Conservation (phyloP, 805 yeast species). For the Candida pseudofarinosa region DNA sequence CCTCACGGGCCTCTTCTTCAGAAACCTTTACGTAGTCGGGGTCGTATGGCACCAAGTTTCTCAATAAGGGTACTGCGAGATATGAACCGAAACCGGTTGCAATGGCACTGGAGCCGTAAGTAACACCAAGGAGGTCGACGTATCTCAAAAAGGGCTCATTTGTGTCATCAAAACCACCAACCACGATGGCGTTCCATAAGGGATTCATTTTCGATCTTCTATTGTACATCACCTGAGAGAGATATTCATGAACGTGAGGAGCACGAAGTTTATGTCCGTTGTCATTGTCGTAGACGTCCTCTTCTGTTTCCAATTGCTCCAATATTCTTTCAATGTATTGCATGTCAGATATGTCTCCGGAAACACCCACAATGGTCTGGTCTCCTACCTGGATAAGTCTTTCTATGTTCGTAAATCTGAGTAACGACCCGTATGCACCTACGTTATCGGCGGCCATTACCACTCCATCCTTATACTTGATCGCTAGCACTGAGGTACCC, state of each 20-base stretch:
- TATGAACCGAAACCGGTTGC: slow-evolving; percentile 98
- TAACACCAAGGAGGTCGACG: slow-evolving; percentile 88
- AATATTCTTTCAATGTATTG: slow-evolving; percentile 74
- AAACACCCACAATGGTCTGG: slow-evolving; percentile 84
- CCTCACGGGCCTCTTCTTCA: slow-evolving; percentile 70
- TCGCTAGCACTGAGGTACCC: slow-evolving; percentile 91
- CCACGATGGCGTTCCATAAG: slow-evolving; percentile 89
- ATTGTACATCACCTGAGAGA: slow-evolving; percentile 76
- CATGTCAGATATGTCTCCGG: slow-evolving; percentile 93
- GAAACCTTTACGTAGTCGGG: slow-evolving; percentile 65
- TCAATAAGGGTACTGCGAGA: slow-evolving; percentile 85
- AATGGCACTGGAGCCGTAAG: slow-evolving; percentile 80
- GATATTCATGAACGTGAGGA: slow-evolving; percentile 82
- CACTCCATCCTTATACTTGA: slow-evolving; percentile 87
- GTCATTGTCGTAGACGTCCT: slow-evolving; percentile 76
- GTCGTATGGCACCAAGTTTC: slow-evolving; percentile 78
- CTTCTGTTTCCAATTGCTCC: slow-evolving; percentile 68
- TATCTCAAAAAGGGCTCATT: slow-evolving; percentile 68
- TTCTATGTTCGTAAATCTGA: slow-evolving; percentile 81
- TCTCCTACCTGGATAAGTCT: slow-evolving; percentile 81
- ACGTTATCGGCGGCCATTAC: slow-evolving; percentile 93
- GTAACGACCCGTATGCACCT: slow-evolving; percentile 88
- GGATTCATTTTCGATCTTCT: slow-evolving; percentile 95
- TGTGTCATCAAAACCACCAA: slow-evolving; percentile 80
- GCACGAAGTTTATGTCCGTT: slow-evolving; percentile 62